Percentiles rank a stretch among this genome's conserved stretches.
Conservation (phyloP, 1,284 basidiomycete species). For the Wallemia mellicola region DNA sequence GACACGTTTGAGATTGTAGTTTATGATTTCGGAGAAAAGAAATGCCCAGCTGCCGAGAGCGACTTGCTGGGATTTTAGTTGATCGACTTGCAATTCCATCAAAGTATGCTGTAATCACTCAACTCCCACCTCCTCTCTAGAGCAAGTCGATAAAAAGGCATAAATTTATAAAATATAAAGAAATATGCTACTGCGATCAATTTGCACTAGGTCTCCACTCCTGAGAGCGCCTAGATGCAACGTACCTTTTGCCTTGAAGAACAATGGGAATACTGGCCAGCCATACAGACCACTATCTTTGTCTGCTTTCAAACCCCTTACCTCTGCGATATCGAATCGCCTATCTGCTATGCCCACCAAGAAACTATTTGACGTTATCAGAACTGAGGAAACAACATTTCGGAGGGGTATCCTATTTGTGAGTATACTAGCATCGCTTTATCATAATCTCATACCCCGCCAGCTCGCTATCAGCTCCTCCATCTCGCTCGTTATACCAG, state of each 20-base stretch:
- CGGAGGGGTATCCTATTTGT: background rate
- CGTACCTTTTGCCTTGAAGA: background rate
- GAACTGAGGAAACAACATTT: background rate
- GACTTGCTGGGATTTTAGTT: conserved; percentile 46
- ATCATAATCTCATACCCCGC: conserved; percentile 8
- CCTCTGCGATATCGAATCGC: background rate
- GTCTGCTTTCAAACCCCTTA: background rate
- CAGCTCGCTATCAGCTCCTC: conserved; percentile 13
- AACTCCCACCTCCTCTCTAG: background rate
- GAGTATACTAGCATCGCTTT: background rate
- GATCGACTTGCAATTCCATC: conserved; percentile 52
- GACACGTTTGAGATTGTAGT: conserved; percentile 83
- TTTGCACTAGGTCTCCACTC: background rate
- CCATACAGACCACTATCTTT: background rate
- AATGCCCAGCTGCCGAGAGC: conserved; percentile 55
- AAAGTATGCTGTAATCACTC: background rate
- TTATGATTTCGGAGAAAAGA: conserved; percentile 64
- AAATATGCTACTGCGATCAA: background rate
- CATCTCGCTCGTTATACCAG: conserved; percentile 68
- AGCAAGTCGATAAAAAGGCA: background rate
- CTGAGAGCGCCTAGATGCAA: background rate
- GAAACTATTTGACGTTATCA: background rate
- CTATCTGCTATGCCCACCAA: background rate
- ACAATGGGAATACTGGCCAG: background rate
- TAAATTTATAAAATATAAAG: background rate